Evolutionary conservation across 1,284 basidiomycete genomes (phyloP), one percentile per base, ranked within the genome.

Genomic region (Apiotrichum akiyoshidainum): DNA sequence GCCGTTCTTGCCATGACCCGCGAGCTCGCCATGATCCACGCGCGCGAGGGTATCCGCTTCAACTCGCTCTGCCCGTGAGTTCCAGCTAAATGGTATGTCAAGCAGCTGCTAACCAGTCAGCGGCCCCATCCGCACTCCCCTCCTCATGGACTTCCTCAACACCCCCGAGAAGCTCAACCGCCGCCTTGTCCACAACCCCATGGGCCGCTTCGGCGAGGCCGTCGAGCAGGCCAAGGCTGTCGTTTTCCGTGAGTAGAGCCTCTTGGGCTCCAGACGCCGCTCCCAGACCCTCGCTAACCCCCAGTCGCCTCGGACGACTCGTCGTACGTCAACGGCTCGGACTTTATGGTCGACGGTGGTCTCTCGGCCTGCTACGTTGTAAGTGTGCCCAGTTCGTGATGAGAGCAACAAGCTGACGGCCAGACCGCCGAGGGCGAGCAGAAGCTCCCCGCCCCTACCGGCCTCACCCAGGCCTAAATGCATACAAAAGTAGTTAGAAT

Each of bases 1-100:
- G 94, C 88, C 35, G 95, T 98, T 6, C 86, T 98, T 56, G 90
- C 94, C n/a, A 95, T 98, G 92, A 94, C 92, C 12, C 86, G 94
- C 55, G 94, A 98, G 74, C 83, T 98, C 33, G 94, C 95, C 2
- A 95, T 97, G 86, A 90, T 98, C 2, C 95, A 98, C 77, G 94
- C 94, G 41, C 83, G 89, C 59, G 95, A 98, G 80, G 93, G 93
- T 51, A 97, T 98, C 71, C 86, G 94, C 44, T 72, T 97, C 77
- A 99, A 99, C 80, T 86, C 92, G 12, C 84, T 98, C 63, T 97
- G 93, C 84, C 94, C 94, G 88, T 93, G 78, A 78, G 90, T 82
- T 37, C 37, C 37, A 37, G 14, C 37, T 16, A 37, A 11, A 37
- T 16, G 11, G 37, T 13, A 16, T 13, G 7, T 35, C 34, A 35